phyloP scores from a whole-genome alignment of 179 eudicot species.

The Spergularia azorica region DNA sequence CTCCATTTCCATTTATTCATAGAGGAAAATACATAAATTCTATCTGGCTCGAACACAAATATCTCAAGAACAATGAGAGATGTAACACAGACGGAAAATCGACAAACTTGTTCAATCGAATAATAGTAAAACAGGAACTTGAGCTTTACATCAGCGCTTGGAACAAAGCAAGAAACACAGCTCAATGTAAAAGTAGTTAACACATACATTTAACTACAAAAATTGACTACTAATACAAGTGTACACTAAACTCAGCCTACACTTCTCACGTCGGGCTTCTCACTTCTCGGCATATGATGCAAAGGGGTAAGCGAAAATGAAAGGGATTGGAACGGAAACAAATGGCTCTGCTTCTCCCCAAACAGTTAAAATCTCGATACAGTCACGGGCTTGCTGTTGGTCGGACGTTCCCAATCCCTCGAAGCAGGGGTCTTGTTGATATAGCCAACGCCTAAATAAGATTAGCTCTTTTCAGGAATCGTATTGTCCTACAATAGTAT shows the following conservation, averaged over 20 bases:
- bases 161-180: conserved; percentile 11
- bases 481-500: conserved; percentile 60
- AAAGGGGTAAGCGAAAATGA: neutral
- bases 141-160: conserved; percentile 2
- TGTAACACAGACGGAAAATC: too few relatives aligned
- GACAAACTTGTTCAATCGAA: neutral
- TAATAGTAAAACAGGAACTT: neutral
- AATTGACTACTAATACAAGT: neutral
- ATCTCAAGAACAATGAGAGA: too few relatives aligned
- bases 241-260: conserved; percentile 23
- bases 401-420: conserved; percentile 2
- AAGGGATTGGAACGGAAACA: neutral
- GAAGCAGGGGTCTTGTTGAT: conserved; percentile 2
- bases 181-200: conserved; percentile 17
- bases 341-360: neutral
- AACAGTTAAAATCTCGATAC: conserved; percentile 3
- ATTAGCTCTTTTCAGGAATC: conserved; percentile 76
- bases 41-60: too few relatives aligned
- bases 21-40: too few relatives aligned
- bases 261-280: conserved; percentile 4
- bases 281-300: conserved; percentile 1
- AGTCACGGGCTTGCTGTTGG: neutral
- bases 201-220: neutral
- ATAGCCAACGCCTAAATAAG: conserved; percentile 42
- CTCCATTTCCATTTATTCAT: too few relatives aligned